Base-by-base conservation (phyloP, 768 basidiomycete species). In the Naganishia vaughanmartiniae region DNA sequence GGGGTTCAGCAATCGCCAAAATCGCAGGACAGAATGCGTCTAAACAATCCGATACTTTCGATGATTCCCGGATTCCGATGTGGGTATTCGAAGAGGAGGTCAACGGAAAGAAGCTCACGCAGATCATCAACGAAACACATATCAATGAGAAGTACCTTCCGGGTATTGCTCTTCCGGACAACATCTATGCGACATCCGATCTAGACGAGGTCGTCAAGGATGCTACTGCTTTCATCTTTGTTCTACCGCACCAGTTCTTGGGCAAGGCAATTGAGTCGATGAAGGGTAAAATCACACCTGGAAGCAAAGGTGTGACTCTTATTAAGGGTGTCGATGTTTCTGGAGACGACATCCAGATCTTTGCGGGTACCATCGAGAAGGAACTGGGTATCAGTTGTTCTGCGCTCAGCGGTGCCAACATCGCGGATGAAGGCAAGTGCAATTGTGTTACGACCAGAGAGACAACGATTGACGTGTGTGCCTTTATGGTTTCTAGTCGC, bases 281-380 rank as follows among this genome's bases (percentile, higher is more conserved):
- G 42, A 77, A 81, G 55, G 83, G 83, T 21, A 79, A 83, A 55
- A 73, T 84, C 34, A 58, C 75, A 1, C 74, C 78, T 53, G 77
- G 76, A 15, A 79, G 79, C 56, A 78, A 82, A 66, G 84, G 81
- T 12, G 79, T 84, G 66, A 82, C 84, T 0, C 74, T 84, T 60
- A 82, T 84, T 77, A 85, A 85, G 77, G 84, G 84, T 28, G 83
- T 85, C 54, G 82, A 83, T 45, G 83, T 85, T 45, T 72, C 82
- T 11, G 80, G 77, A 11, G 67, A 72, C 55, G 73, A 83, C 48
- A 84, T 85, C 73, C 74, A 80, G 68, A 81, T 84, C 75, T 84
- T 83, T 73, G 80, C 83, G 26, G 83, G 84, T 65, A 77, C 83
- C 24, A 84, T 85, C 73, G 76, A 81, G 51, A 73, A 80, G 30